Conservation (phyloP, 108 stramenopile genomes). For the Skeletonema grethae region DNA sequence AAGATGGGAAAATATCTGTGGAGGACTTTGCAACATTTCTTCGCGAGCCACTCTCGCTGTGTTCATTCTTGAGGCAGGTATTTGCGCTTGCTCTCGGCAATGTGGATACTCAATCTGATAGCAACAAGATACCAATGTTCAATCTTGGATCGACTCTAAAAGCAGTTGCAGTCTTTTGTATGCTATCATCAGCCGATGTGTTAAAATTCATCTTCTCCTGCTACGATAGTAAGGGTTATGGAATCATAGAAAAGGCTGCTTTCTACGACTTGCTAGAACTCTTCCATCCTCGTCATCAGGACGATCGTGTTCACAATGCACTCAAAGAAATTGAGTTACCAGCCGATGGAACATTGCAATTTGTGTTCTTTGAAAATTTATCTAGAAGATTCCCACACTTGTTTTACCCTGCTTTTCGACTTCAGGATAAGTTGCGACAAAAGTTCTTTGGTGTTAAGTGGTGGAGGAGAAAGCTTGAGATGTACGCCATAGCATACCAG, state of each 20-base stretch:
- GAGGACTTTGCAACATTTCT: conserved; percentile 39
- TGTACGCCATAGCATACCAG: conserved; percentile 23
- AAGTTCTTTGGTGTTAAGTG: conserved; percentile 29
- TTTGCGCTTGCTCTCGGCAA: conserved; percentile 30
- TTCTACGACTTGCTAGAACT: conserved; percentile 27
- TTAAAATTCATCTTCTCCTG: conserved; percentile 35
- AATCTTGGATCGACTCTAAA: conserved; percentile 48
- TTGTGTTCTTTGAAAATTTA: conserved; percentile 13
- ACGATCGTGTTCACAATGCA: conserved; percentile 17
- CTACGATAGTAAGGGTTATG: conserved; percentile 37
- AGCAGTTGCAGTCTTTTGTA: conserved; percentile 40
- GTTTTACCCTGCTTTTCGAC: conserved; percentile 43
- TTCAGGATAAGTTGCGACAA: conserved; percentile 46
- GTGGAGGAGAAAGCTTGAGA: conserved; percentile 42
- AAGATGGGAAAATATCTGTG: conserved; percentile 32
- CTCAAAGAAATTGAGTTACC: conserved; percentile 35
- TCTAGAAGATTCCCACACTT: conserved; percentile 26
- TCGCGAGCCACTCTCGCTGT: conserved; percentile 29
- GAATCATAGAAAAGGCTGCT: conserved; percentile 29
- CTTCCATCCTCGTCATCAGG: conserved; percentile 37
- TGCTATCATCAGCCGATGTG: conserved; percentile 32
- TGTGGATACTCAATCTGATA: neutral
- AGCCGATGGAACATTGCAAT: conserved; percentile 26
- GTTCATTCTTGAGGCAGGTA: conserved; percentile 33
- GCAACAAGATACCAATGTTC: conserved; percentile 16